Evolutionary conservation across 2,329 filamentous ascomycete species (phyloP), one percentile per base, ranked within the genome.

Genomic region (Colletotrichum sansevieriae): DNA sequence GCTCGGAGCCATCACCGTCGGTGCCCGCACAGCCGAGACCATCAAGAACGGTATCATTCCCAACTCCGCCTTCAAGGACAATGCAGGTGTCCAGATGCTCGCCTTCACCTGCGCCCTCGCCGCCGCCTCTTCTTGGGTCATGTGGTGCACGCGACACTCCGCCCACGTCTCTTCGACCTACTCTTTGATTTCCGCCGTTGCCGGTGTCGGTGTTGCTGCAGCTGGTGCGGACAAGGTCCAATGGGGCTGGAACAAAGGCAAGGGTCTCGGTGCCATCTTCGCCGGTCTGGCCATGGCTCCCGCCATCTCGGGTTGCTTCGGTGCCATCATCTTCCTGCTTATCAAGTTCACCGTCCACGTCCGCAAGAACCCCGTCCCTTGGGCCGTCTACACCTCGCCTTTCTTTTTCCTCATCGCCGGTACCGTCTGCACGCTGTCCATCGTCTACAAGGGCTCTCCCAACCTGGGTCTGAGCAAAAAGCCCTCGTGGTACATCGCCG

Each of bases 381-480:
- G 90, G 91, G 91, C 91, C 29, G 87, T 94, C 63, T 93, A 85
- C 81, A 90, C 87, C 59, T 90, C 91, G 2, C 92, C 92, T 10
- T 88, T 92, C 81, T 94, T 90, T 82, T 94, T 94, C 85, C 87
- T 94, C 64, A 87, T 94, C 68, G 91, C 92, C 64, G 90, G 85
- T 63, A 92, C 90, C 67, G 81, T 94, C 74, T 93, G 91, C 81
- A 92, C 91, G 0, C 84, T 95, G 5, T 93, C 90, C 49, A 89
- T 95, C 74, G 91, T 94, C 73, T 94, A 93, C 86, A 94, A 94
- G 85, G 92, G 92, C 37, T 93, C 91, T 10, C 91, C 92, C 25
- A 89, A 83, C 68, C 85, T 92, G 35, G 85, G 85, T 22, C 82
- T 93, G 33, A 83, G 81, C 81, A 87, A 90, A 80, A 91, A 90